Conservation (phyloP, 169 alveolate genomes). For the Theileria annulata region DNA sequence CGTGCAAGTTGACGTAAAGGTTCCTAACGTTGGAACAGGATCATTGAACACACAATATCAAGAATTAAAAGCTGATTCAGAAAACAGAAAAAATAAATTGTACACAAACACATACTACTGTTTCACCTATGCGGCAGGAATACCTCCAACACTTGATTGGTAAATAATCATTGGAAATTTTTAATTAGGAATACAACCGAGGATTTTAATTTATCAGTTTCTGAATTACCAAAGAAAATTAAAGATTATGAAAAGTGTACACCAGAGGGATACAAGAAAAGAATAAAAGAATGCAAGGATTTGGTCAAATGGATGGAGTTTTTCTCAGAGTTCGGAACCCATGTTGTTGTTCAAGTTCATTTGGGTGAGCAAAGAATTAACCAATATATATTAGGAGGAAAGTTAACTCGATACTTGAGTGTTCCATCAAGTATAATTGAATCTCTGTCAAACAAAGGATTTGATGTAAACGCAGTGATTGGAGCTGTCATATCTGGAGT, state of each 20-base stretch:
- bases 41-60: constrained; percentile 28
- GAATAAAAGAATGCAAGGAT: constrained; percentile 35
- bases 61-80: background rate
- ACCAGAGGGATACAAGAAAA: constrained; percentile 34
- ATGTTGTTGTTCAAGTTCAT: constrained; percentile 53
- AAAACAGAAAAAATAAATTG: constrained; percentile 28
- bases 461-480: constrained; percentile 42
- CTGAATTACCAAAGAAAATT: constrained; percentile 31
- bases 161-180: background rate
- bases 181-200: constrained; percentile 46
- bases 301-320: constrained; percentile 55
- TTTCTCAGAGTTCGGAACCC: constrained; percentile 62
- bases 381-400: constrained; percentile 38
- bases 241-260: constrained; percentile 35
- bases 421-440: constrained; percentile 48
- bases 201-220: constrained; percentile 31
- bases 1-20: constrained; percentile 16
- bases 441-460: constrained; percentile 39
- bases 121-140: constrained; percentile 69
- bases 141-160: constrained; percentile 68
- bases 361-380: constrained; percentile 16
- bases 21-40: constrained; percentile 37
- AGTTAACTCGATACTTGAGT: constrained; percentile 40
- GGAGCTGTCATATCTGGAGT: constrained; percentile 50
- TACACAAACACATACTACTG: constrained; percentile 60